Evolutionary conservation across 2,329 filamentous ascomycete genomes (phyloP).

Genomic region (Coniochaeta sp.): DNA sequence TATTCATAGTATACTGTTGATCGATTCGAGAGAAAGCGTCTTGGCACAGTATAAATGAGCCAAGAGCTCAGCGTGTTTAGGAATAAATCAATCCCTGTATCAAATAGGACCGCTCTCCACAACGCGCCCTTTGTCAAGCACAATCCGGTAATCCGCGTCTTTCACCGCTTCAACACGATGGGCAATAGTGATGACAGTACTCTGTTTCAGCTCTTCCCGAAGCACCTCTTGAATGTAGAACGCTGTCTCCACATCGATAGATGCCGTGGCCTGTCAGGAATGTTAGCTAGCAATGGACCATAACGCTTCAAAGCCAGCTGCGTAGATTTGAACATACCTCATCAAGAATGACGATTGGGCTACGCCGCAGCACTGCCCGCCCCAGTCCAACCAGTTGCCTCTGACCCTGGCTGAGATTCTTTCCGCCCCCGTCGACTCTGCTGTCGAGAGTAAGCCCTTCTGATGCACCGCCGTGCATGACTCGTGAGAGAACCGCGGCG

Average conservation of each 20-base stretch:
- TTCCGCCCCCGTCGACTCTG: slow-evolving; percentile 50
- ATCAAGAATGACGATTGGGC: slow-evolving; percentile 55
- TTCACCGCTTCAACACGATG: slow-evolving; percentile 56
- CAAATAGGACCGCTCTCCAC: slow-evolving; percentile 35
- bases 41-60: too few species aligned
- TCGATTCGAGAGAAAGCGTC: too few species aligned
- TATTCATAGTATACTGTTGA: too few species aligned
- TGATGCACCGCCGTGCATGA: slow-evolving; percentile 35
- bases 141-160: slow-evolving; percentile 47
- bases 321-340: slow-evolving; percentile 25
- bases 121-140: slow-evolving; percentile 43
- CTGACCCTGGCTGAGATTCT: slow-evolving; percentile 56
- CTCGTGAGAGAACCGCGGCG: slow-evolving; percentile 45
- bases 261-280: slow-evolving; percentile 43
- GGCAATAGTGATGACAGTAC: slow-evolving; percentile 60
- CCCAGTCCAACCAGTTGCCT: slow-evolving; percentile 55
- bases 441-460: slow-evolving; percentile 33
- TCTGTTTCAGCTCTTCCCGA: slow-evolving; percentile 42
- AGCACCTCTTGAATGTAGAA: slow-evolving; percentile 49
- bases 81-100: not conserved
- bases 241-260: slow-evolving; percentile 53
- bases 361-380: slow-evolving; percentile 50
- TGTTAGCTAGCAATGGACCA: slow-evolving; percentile 2
- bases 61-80: too few species aligned
- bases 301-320: not conserved